Percentiles rank a stretch among this genome's conserved stretches.
These are phyloP conservation scores for Fusarium buxicola DNA, from an alignment of 2,329 filamentous ascomycete species.

Conservation along the genomic window DNA sequence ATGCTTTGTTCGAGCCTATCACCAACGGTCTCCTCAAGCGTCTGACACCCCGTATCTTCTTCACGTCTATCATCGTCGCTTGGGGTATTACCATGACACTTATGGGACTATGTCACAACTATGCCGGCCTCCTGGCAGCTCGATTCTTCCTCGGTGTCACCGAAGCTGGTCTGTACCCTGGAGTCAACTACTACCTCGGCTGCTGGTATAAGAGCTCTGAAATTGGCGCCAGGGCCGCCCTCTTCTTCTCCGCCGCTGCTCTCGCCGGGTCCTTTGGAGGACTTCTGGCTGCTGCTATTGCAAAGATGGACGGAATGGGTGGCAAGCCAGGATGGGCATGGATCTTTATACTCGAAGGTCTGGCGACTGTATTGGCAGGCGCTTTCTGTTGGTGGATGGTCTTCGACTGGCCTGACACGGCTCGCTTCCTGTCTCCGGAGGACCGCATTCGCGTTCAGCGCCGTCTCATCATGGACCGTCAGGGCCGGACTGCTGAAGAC, in stretches of 20 bases:
- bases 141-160: slow-evolving; percentile 72
- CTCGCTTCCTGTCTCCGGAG: slow-evolving; percentile 72
- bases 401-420: slow-evolving; percentile 81
- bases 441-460: slow-evolving; percentile 77
- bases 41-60: slow-evolving; percentile 69
- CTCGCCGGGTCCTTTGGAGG: slow-evolving; percentile 80
- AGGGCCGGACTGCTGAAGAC: slow-evolving; percentile 74
- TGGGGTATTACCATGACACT: slow-evolving; percentile 60
- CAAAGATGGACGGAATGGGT: slow-evolving; percentile 71
- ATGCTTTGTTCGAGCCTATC: slow-evolving; percentile 71
- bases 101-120: slow-evolving; percentile 61
- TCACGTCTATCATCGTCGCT: slow-evolving; percentile 74
- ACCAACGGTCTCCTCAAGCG: slow-evolving; percentile 75
- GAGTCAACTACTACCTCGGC: slow-evolving; percentile 75
- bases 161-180: slow-evolving; percentile 75
- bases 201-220: slow-evolving; percentile 85
- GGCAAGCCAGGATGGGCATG: slow-evolving; percentile 66
- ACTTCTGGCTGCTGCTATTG: slow-evolving; percentile 75
- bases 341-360: slow-evolving; percentile 75
- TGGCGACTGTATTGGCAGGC: slow-evolving; percentile 74
- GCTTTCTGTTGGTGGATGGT: slow-evolving; percentile 77
- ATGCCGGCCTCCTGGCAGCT: slow-evolving; percentile 57
- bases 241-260: slow-evolving; percentile 84
- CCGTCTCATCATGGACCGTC: slow-evolving; percentile 74
- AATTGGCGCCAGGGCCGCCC: slow-evolving; percentile 75